Percentiles rank a stretch among this genome's conserved stretches.
These are phyloP conservation scores for Populus davidiana DNA, from an alignment of 345 rosid genomes.

Conservation along the genomic window DNA sequence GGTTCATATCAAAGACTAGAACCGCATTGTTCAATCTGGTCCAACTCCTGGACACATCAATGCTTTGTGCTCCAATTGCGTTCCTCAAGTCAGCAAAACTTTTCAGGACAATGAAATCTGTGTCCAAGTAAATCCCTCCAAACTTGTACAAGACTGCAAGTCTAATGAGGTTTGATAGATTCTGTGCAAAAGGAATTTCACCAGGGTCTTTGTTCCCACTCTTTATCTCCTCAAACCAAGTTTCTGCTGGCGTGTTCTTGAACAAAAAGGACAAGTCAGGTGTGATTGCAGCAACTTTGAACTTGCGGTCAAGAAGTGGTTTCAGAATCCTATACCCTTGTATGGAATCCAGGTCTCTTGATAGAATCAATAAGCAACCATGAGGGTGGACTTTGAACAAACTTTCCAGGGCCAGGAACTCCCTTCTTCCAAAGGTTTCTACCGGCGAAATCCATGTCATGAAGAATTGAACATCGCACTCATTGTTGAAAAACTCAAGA, in stretches of 20 bases:
- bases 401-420: conserved; percentile 52
- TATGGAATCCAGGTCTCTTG: conserved; percentile 57
- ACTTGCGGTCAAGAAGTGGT: conserved; percentile 49
- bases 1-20: conserved; percentile 58
- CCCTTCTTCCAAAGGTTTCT: conserved; percentile 46
- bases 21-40: conserved; percentile 77
- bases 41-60: conserved; percentile 55
- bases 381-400: conserved; percentile 60
- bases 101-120: conserved; percentile 64
- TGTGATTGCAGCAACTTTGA: conserved; percentile 48
- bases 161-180: conserved; percentile 68
- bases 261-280: conserved; percentile 58
- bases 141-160: conserved; percentile 66
- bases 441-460: conserved; percentile 86
- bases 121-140: conserved; percentile 77
- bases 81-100: conserved; percentile 50
- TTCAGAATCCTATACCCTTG: conserved; percentile 50
- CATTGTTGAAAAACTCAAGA: conserved; percentile 40
- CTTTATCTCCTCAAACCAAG: conserved; percentile 63
- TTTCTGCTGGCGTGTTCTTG: conserved; percentile 61
- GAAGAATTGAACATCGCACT: conserved; percentile 60
- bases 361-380: conserved; percentile 67
- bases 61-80: conserved; percentile 74
- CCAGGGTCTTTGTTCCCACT: conserved; percentile 70
- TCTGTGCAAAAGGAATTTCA: conserved; percentile 64